Percentiles rank a stretch among this genome's conserved stretches.
Conservation (phyloP, 2,329 filamentous ascomycete species). For the Fusarium mexicanum region DNA sequence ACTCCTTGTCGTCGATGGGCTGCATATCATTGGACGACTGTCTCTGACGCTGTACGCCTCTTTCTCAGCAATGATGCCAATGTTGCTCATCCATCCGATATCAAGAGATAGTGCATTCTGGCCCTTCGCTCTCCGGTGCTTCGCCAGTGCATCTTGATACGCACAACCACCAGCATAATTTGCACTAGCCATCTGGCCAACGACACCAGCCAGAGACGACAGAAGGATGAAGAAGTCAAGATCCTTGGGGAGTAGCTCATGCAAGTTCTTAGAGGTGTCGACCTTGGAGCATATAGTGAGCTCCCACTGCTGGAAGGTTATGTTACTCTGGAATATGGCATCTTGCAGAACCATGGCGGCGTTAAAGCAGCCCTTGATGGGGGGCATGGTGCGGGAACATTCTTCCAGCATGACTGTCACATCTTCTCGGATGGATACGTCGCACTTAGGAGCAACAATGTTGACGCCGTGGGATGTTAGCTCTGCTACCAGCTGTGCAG, state of each 20-base stretch:
- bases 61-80: conserved; percentile 1
- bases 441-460: background rate
- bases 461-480: background rate
- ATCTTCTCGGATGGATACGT: background rate
- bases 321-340: conserved; percentile 40
- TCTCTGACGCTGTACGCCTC: background rate
- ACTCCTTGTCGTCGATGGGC: background rate
- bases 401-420: background rate
- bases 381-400: conserved; percentile 35
- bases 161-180: conserved; percentile 52
- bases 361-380: conserved; percentile 29
- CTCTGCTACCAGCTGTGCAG: conserved; percentile 26
- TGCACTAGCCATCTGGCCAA: conserved; percentile 48
- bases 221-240: background rate
- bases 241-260: background rate
- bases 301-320: conserved; percentile 48
- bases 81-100: conserved; percentile 1
- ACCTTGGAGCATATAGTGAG: conserved; percentile 45
- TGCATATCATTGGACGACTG: conserved; percentile 3
- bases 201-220: conserved; percentile 38
- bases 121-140: background rate
- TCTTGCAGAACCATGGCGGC: conserved; percentile 14
- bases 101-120: background rate
- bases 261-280: conserved; percentile 40
- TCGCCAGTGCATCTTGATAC: background rate